Base-by-base conservation (phyloP, 495 filamentous ascomycete genomes). In the Lineolata rhizophorae region DNA sequence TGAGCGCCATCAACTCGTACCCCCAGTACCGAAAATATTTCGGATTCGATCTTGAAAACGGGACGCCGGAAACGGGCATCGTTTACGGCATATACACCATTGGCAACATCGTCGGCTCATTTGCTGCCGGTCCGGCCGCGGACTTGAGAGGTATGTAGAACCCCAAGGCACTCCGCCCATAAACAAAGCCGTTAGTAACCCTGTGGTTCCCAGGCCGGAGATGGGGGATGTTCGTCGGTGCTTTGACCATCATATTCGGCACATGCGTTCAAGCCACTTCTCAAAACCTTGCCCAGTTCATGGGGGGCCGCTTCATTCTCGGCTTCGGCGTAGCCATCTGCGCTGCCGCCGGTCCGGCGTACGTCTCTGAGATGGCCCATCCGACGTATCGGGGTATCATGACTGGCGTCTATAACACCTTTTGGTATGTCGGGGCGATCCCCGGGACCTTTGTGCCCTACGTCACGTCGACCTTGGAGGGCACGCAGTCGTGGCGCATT, bases 361-460 rank as follows among this genome's bases (percentile, higher is more conserved):
- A 80, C 39, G 70, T 78, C 20, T 65, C 69, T 1, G 78, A 83
- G 48, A 69, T 80, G 43, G 64, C 71, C 6, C 76, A 81, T 38
- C 76, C 77, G 2, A 63, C 64, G 6, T 76, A 67, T 44, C 67
- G 76, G 35, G 73, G 72, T 4, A 63, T 68, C 10, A 50, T 82
- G 21, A 67, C 65, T n/a, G 67, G 62, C 20, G 62, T 69, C 49
- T 56, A 45, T 18, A 55, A 56, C 35, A 56, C 64, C 48, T 59
- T 67, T 55, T 72, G 62, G 55, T 66, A 63, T 30, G 56, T 61
- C 22, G 66, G 65, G 13, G 58, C 57, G 6, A 64, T 72, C 20
- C 56, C 66, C 1, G 62, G 58, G 10, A 50, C 51, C 18, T 56
- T 57, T 29, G 51, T 54, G 5, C 47, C 53, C 2, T 61, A 54